These are phyloP conservation scores for Ustilago loliicola DNA, from an alignment of 1,284 basidiomycete species.

Conservation along the genomic window DNA sequence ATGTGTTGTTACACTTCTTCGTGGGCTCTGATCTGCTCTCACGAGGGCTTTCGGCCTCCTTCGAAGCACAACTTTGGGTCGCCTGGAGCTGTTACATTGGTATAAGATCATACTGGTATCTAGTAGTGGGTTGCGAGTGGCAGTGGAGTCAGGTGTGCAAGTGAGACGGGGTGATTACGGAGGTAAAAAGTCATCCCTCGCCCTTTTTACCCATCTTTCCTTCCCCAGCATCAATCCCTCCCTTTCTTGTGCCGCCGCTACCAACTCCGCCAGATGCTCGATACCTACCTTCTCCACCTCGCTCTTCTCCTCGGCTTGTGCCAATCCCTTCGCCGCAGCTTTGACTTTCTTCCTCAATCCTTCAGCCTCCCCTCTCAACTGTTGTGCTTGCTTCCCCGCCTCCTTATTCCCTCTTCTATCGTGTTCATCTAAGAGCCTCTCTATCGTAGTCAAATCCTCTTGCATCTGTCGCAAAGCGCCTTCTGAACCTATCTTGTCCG, in stretches of 20 bases:
- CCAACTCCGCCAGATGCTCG: constrained; percentile 26
- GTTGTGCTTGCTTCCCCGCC: constrained; percentile 21
- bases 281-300: constrained; percentile 25
- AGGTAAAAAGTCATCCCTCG: constrained; percentile 31
- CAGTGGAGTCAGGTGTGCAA: not conserved
- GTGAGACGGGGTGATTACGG: constrained; percentile 4
- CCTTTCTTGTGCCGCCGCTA: constrained; percentile 34
- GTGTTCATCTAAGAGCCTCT: constrained; percentile 21
- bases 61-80: too few species aligned
- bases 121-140: not conserved
- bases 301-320: constrained; percentile 6
- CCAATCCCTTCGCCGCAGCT: constrained; percentile 1
- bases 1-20: too few species aligned
- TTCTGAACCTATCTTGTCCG: constrained; percentile 28
- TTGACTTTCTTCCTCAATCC: constrained; percentile 35
- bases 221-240: constrained; percentile 41
- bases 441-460: constrained; percentile 21
- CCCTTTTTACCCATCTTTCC: constrained; percentile 27
- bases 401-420: not conserved
- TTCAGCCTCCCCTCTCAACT: constrained; percentile 27
- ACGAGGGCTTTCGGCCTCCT: too few species aligned
- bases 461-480: constrained; percentile 32
- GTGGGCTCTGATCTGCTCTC: too few species aligned
- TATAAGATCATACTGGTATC: too few species aligned
- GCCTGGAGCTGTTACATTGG: too few species aligned